These are phyloP conservation scores for Cystobasidium slooffiae DNA, from an alignment of 1,284 basidiomycete genomes.

Conservation along the genomic window DNA sequence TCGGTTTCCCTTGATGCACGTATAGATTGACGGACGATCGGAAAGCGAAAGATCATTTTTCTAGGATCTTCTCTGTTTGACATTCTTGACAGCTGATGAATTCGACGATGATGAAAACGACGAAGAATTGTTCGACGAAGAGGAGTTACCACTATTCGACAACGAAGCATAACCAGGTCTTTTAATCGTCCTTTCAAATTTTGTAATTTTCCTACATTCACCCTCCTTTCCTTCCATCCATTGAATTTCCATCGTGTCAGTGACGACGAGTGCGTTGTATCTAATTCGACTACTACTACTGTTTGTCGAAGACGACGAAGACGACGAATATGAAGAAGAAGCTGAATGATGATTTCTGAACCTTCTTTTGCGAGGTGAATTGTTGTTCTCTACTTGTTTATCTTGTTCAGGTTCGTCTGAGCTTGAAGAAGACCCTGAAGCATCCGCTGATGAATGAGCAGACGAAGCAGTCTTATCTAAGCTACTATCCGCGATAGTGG, in stretches of 20 bases:
- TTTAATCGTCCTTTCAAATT: conserved; percentile 25
- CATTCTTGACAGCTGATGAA: background rate
- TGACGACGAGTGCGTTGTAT: conserved; percentile 36
- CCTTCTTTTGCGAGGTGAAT: conserved; percentile 6
- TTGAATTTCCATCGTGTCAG: conserved; percentile 41
- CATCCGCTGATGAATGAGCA: background rate
- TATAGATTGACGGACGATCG: too few relatives aligned
- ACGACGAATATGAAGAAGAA: background rate
- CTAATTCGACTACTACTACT: background rate
- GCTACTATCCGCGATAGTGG: too few relatives aligned
- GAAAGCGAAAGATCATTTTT: too few relatives aligned
- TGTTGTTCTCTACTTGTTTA: conserved; percentile 2
- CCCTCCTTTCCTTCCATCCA: conserved; percentile 43
- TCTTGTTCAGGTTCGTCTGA: conserved; percentile 13
- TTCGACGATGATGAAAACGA: background rate
- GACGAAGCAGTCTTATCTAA: background rate
- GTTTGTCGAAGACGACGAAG: too few relatives aligned
- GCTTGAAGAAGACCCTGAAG: conserved; percentile 9
- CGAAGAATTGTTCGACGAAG: background rate
- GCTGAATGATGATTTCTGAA: background rate
- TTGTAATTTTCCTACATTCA: conserved; percentile 37
- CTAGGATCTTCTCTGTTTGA: conserved; percentile 14
- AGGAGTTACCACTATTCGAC: too few relatives aligned
- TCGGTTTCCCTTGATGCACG: too few relatives aligned
- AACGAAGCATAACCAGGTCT: background rate